Evolutionary conservation across 2,329 filamentous ascomycete species (phyloP).

Genomic region (Exophiala aquamarina): DNA sequence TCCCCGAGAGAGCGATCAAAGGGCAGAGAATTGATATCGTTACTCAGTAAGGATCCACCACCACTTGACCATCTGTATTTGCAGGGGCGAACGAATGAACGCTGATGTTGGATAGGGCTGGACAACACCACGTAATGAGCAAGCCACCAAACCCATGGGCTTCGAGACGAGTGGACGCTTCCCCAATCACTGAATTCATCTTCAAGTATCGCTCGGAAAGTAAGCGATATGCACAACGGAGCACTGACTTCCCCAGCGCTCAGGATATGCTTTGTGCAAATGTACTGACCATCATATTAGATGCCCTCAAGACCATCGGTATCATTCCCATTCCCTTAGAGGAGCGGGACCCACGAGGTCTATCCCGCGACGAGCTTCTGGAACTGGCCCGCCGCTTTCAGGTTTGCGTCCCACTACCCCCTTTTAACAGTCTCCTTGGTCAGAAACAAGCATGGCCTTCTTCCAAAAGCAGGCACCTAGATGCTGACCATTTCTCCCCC

Average conservation of each 20-base stretch:
- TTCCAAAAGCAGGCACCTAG: too few relatives aligned
- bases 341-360: conserved; percentile 24
- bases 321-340: conserved; percentile 33
- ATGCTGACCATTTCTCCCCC: too few relatives aligned
- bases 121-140: background rate
- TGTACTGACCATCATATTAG: conserved; percentile 17
- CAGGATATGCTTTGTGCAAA: background rate
- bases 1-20: conserved; percentile 17
- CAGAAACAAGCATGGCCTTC: too few relatives aligned
- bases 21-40: conserved; percentile 4
- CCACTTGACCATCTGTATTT: background rate
- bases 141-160: background rate
- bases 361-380: conserved; percentile 28
- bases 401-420: too few relatives aligned
- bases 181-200: conserved; percentile 28
- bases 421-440: too few relatives aligned
- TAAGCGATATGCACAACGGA: conserved; percentile 10
- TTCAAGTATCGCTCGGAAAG: conserved; percentile 31
- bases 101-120: background rate
- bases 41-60: background rate
- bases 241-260: background rate
- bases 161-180: conserved; percentile 3
- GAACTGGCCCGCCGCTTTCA: conserved; percentile 27
- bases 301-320: conserved; percentile 32
- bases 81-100: background rate